Evolutionary conservation across 176 grass and related monocot species (phyloP).

Genomic region (Juncus effusus): DNA sequence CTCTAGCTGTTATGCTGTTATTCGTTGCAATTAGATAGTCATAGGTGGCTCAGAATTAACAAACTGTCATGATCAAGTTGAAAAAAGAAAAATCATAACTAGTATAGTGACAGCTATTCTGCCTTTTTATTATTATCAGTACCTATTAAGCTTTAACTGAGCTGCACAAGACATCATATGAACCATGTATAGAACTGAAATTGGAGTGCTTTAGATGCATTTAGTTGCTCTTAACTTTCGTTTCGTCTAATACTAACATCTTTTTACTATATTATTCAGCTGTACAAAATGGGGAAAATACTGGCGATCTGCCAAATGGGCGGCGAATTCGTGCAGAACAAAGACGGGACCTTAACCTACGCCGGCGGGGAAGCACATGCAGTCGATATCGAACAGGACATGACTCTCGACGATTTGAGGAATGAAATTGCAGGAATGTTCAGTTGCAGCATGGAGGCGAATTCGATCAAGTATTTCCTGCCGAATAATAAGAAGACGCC

Average conservation of each 20-base stretch:
- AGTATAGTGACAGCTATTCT: no score
- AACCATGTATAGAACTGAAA: no score
- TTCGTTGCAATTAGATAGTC: no score
- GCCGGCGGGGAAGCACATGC: constrained; percentile 94
- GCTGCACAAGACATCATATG: no score
- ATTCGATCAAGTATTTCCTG: constrained; percentile 89
- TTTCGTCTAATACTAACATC: neutral
- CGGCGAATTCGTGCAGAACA: constrained; percentile 69
- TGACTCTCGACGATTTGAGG: constrained; percentile 55
- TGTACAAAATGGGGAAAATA: constrained; percentile 56
- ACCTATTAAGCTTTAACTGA: no score
- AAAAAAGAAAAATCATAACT: no score
- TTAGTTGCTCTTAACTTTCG: no score
- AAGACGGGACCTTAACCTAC: constrained; percentile 80
- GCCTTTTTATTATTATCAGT: no score
- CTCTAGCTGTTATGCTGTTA: no score
- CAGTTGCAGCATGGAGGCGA: constrained; percentile 46
- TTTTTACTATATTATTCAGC: constrained; percentile 18
- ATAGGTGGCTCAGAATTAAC: no score
- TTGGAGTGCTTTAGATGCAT: no score
- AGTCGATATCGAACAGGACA: constrained; percentile 61
- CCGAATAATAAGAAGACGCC: constrained; percentile 77
- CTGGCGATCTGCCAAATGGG: constrained; percentile 83
- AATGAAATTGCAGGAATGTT: constrained; percentile 78
- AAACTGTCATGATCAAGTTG: no score